Base-by-base conservation (phyloP, 352 stramenopile species). In the Phytophthora aleatoria region DNA sequence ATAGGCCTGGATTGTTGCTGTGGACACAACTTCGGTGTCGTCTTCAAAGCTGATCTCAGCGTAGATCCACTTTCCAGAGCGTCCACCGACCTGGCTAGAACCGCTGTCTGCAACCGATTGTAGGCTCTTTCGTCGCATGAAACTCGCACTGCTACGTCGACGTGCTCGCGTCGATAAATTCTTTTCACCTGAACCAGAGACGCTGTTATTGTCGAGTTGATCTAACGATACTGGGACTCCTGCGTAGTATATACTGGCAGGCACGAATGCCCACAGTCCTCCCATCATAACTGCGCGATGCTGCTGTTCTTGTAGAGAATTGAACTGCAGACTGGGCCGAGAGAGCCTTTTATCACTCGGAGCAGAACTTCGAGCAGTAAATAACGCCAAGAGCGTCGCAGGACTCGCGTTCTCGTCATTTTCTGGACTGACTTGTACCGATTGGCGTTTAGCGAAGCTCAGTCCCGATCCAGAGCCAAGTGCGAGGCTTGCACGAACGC, bases 41-140 rank as follows among this genome's bases (percentile, higher is more conserved):
- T 81, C 69, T 28, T 67, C 60, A 24, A 79, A 62, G 50, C 61
- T 74, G 16, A 90, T 31, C 49, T 90, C 77, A 2, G 52, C 73
- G 53, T 90, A 90, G 5, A 90, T 69, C 81, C 81, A 87, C 3
- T 9, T 31, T 30, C 36, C n/a, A 26, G n/a, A 13, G 11, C 15
- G 56, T 20, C 24, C 69, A 45, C 28, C 52, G 3, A 26, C 58
- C 63, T 52, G 59, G 67, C n/a, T 26, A 16, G 31, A 42, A 35
- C 35, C n/a, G 35, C 28, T 7, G 7, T 41, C 35, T 9, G 5
- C 11, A 15, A 5, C 38, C 45, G 20, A 13, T 38, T 67, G n/a
- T 0, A 74, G 24, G 24, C 55, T 70, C 28, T 26, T 63, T 35
- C 47, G 65, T 4, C 49, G 61, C 61, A 16, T 41, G 35, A 41